These are phyloP conservation scores for Oenanthe javanica DNA, from an alignment of 140 eudicot species.

Conservation along the genomic window DNA sequence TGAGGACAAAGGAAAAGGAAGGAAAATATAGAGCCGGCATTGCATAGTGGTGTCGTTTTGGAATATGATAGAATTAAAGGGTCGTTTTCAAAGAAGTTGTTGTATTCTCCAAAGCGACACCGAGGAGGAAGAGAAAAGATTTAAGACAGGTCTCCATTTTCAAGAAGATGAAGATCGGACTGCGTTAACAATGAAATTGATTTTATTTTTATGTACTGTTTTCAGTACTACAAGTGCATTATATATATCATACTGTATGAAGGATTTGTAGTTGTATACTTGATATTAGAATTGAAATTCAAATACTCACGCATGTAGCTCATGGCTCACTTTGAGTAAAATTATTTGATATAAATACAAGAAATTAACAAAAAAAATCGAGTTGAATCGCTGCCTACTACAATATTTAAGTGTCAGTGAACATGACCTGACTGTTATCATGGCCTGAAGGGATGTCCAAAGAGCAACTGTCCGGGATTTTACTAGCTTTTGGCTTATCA, in stretches of 20 bases:
- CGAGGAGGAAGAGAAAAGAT: not conserved
- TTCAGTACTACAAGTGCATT: not conserved
- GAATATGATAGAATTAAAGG: too few relatives aligned
- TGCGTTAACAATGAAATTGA: not conserved
- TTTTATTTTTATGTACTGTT: not conserved
- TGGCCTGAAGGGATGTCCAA: too few relatives aligned
- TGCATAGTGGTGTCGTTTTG: not conserved
- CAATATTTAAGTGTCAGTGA: too few relatives aligned
- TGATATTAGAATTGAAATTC: not conserved
- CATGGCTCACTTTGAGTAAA: not conserved
- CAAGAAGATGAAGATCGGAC: constrained; percentile 5
- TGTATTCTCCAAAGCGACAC: not conserved
- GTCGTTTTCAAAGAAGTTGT: constrained; percentile 1
- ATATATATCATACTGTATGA: too few relatives aligned
- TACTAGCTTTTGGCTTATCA: too few relatives aligned
- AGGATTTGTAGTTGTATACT: not conserved
- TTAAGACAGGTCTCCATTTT: constrained; percentile 7
- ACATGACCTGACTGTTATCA: too few relatives aligned
- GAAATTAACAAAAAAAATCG: too few relatives aligned
- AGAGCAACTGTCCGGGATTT: too few relatives aligned
- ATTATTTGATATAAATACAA: too few relatives aligned
- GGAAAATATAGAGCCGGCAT: constrained; percentile 4
- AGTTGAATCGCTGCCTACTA: too few relatives aligned
- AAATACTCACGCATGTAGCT: not conserved
- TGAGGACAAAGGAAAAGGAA: not conserved